Base-by-base conservation (phyloP, 192 early-diverging fungal species). In the Coemansia sp. region DNA sequence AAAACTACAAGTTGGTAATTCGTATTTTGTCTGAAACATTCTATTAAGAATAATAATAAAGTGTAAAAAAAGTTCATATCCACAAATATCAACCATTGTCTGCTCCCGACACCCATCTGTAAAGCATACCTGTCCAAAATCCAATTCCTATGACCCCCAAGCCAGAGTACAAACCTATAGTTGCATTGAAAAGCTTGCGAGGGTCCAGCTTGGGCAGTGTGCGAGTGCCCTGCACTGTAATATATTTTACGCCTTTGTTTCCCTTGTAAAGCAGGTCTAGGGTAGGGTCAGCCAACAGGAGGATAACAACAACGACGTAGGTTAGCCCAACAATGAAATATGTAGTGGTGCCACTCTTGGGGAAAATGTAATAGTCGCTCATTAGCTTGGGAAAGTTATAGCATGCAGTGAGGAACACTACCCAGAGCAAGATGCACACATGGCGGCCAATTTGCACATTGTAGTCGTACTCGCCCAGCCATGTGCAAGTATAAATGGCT, bases 401-500 rank as follows among this genome's bases (percentile, higher is more conserved):
- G 21, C 51, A 22, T 8, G n/a, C 3, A 1, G 27, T 41, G 1
- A 59, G 32, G 6, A n/a, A 37, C 3, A 45, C 5, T 5, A 59
- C 19, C 57, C 57, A 59, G 5, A 59, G 12, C 17, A 59, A 9
- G 21, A 59, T 43, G 29, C 19, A 23, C n/a, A 59, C 39, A 59
- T 59, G 57, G 3, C 29, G 23, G 19, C 19, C 57, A 32, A 59
- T 59, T 23, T 59, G 57, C 41, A 43, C 57, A 45, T 59, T 59
- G 39, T 59, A 59, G n/a, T 59, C 35, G 23, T 43, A 59, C 15
- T 59, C 57, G 5, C 57, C 57, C 21, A 59, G 41, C 57, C 57
- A 59, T 37, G 57, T 59, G 39, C 57, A 59, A 10, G 57, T 59
- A 11, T 59, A 59, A 7, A 59, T 59, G 5, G 57, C 57, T 39